Conservation (phyloP, 1,139 yeast species). For the Yamadazyma siamensis region DNA sequence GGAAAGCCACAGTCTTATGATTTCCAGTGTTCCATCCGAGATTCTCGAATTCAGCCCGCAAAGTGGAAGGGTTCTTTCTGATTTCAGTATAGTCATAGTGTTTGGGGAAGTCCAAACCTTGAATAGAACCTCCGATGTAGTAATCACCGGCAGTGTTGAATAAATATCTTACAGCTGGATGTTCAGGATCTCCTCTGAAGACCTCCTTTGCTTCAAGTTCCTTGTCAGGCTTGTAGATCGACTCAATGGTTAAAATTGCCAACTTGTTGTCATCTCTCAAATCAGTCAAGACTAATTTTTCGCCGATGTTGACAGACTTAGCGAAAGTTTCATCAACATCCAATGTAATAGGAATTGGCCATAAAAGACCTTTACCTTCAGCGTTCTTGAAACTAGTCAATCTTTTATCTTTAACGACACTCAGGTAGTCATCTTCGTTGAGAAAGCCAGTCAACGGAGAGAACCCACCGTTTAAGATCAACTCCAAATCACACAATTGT, state of each 20-base stretch:
- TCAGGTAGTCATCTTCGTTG: conserved; percentile 72
- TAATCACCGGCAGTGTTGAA: conserved; percentile 72
- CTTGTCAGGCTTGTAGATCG: conserved; percentile 82
- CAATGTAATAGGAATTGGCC: conserved; percentile 92
- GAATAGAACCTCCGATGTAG: conserved; percentile 84
- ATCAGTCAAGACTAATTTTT: conserved; percentile 73
- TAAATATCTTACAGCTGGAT: conserved; percentile 84
- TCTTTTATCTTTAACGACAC: conserved; percentile 77
- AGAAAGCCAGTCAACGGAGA: conserved; percentile 89
- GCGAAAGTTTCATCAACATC: conserved; percentile 66
- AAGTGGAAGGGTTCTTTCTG: conserved; percentile 87
- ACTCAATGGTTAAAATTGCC: conserved; percentile 77
- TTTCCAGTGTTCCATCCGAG: conserved; percentile 73
- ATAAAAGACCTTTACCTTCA: conserved; percentile 62
- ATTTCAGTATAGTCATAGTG: conserved; percentile 89
- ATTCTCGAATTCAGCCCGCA: conserved; percentile 75
- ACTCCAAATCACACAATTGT: conserved; percentile 90
- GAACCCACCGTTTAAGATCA: conserved; percentile 90
- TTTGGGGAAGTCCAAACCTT: conserved; percentile 78
- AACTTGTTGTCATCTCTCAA: conserved; percentile 77
- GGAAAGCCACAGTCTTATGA: conserved; percentile 79
- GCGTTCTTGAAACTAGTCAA: conserved; percentile 45
- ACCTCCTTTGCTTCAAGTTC: conserved; percentile 75
- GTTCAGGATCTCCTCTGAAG: conserved; percentile 96
- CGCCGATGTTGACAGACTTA: conserved; percentile 45